phyloP scores from a whole-genome alignment of 805 yeast genomes.

The Debaryomyces prosopidis region DNA sequence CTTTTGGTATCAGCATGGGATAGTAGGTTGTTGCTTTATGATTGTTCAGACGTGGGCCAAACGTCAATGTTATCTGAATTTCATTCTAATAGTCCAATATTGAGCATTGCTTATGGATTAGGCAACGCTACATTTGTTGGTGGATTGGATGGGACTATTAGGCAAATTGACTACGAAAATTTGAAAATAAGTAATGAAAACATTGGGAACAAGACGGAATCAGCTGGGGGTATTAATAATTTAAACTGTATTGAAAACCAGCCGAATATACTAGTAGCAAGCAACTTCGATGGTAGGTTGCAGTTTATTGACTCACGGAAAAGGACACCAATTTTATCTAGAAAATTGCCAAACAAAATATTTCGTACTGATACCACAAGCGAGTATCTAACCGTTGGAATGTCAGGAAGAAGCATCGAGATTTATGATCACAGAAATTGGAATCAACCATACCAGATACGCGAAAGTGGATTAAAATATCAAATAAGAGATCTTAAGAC shows the following conservation, averaged over 20 bases:
- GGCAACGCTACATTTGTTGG: slow-evolving; percentile 45
- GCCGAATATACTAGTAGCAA: slow-evolving; percentile 44
- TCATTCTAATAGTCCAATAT: slow-evolving; percentile 19
- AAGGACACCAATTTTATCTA: slow-evolving; percentile 10
- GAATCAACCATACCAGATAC: slow-evolving; percentile 43
- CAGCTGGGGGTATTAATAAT: slow-evolving; percentile 35
- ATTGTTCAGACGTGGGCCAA: slow-evolving; percentile 21
- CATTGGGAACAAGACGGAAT: slow-evolving; percentile 6
- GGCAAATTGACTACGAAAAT: slow-evolving; percentile 52
- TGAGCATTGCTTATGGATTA: slow-evolving; percentile 28
- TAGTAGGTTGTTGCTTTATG: slow-evolving; percentile 46
- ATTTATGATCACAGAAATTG: slow-evolving; percentile 57
- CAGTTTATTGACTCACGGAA: slow-evolving; percentile 45
- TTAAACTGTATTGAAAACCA: slow-evolving; percentile 22
- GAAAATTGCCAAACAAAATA: slow-evolving; percentile 47
- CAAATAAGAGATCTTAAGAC: slow-evolving; percentile 60
- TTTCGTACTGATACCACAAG: slow-evolving; percentile 60
- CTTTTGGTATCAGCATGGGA: slow-evolving; percentile 63
- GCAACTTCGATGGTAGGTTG: slow-evolving; percentile 63
- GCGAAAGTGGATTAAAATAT: slow-evolving; percentile 67
- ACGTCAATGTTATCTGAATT: slow-evolving; percentile 10
- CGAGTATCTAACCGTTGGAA: slow-evolving; percentile 50
- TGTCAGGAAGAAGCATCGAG: slow-evolving; percentile 53
- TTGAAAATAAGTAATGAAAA: slow-evolving; percentile 11
- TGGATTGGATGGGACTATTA: slow-evolving; percentile 54